Conservation (phyloP, 805 yeast species). For the Lachancea sp. region DNA sequence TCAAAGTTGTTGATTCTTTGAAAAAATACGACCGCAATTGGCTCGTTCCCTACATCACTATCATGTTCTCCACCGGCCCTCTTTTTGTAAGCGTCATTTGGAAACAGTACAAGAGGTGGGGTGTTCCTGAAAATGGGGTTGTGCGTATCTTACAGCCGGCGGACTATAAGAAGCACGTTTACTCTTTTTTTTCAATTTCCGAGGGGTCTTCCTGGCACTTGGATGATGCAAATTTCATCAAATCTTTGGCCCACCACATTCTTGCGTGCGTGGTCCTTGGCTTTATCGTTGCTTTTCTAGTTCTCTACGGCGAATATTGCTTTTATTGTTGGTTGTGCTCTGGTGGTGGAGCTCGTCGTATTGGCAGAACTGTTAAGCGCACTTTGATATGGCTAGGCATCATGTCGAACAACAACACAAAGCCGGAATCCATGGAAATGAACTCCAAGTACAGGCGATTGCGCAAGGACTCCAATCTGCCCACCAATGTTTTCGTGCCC, state of each 20-base stretch:
- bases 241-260: constrained; percentile 68
- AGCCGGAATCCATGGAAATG: constrained; percentile 8
- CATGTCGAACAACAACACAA: not conserved
- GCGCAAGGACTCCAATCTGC: constrained; percentile 29
- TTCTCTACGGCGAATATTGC: constrained; percentile 44
- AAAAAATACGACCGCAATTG: constrained; percentile 63
- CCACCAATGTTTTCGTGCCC: constrained; percentile 16
- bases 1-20: constrained; percentile 59
- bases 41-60: constrained; percentile 81
- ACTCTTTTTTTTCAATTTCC: constrained; percentile 66
- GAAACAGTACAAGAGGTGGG: constrained; percentile 82
- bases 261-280: constrained; percentile 67
- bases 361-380: constrained; percentile 4
- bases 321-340: constrained; percentile 38
- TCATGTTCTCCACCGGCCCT: constrained; percentile 93
- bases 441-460: constrained; percentile 15
- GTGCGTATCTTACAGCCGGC: constrained; percentile 66
- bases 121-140: constrained; percentile 56
- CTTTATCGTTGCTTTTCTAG: constrained; percentile 45
- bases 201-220: constrained; percentile 91
- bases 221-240: constrained; percentile 77
- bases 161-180: constrained; percentile 57
- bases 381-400: constrained; percentile 7
- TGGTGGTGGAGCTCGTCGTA: constrained; percentile 11
- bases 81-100: constrained; percentile 77